phyloP scores from a whole-genome alignment of 345 rosid genomes.

The Noccaea caerulescens region DNA sequence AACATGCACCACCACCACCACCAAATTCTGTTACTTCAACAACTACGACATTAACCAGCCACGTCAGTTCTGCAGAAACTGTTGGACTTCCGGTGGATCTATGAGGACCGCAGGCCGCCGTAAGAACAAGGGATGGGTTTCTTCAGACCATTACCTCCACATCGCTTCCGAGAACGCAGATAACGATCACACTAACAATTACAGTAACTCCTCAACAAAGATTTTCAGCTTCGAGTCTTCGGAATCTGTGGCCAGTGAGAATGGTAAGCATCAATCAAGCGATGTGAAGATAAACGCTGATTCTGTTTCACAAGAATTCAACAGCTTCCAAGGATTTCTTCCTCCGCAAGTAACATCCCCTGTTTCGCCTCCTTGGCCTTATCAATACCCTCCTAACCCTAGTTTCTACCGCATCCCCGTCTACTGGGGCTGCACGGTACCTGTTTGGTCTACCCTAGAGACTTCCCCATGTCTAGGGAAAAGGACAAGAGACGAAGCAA shows the following conservation, averaged over 20 bases:
- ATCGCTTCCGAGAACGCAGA: conserved; percentile 21
- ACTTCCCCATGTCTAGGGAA: conserved; percentile 51
- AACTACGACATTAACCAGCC: conserved; percentile 88
- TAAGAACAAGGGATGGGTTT: conserved; percentile 67
- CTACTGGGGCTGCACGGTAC: conserved; percentile 48
- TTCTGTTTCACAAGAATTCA: conserved; percentile 21
- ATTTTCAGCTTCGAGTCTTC: conserved; percentile 61
- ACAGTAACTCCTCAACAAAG: conserved; percentile 48
- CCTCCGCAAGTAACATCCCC: conserved; percentile 41
- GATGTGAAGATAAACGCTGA: background rate
- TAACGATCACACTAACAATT: conserved; percentile 14
- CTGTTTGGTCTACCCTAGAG: conserved; percentile 32
- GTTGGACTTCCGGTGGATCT: conserved; percentile 92
- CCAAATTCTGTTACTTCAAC: conserved; percentile 88
- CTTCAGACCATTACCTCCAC: conserved; percentile 36
- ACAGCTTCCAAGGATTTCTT: conserved; percentile 38
- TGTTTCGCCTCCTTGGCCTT: conserved; percentile 49
- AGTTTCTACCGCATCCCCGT: conserved; percentile 55
- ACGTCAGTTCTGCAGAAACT: conserved; percentile 80
- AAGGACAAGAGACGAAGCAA: conserved; percentile 57
- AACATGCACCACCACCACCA: conserved; percentile 14
- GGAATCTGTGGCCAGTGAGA: conserved; percentile 39
- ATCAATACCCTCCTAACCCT: conserved; percentile 44
- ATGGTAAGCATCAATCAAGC: conserved; percentile 11
- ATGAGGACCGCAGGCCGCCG: conserved; percentile 89